A percentile compares a stretch with the other conserved stretches of the same genome.
Conservation (phyloP, 2,329 filamentous ascomycete genomes). For the Ophiocordyceps camponoti-leonardi region DNA sequence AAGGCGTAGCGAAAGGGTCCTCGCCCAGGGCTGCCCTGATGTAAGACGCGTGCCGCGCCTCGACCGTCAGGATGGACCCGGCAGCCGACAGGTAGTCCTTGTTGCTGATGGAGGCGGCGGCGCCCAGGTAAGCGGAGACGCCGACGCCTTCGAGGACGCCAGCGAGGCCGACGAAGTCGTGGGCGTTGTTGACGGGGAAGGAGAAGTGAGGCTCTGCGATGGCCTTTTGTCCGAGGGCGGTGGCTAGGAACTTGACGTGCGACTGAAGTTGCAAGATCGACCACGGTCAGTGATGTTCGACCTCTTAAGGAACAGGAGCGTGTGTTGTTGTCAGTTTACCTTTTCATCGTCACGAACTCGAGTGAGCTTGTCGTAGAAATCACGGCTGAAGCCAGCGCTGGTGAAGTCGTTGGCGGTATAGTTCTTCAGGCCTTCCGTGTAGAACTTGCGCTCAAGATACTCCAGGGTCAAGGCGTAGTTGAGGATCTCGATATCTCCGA, state of each 20-base stretch:
- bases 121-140: constrained; percentile 47
- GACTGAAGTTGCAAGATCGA: background rate
- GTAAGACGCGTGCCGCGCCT: constrained; percentile 46
- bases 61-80: constrained; percentile 44
- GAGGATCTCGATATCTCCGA: constrained; percentile 14
- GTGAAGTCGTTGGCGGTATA: constrained; percentile 36
- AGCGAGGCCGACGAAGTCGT: constrained; percentile 41
- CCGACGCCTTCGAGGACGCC: constrained; percentile 48
- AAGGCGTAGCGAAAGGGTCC: constrained; percentile 38
- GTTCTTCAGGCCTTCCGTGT: constrained; percentile 38
- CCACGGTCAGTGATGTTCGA: background rate
- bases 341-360: constrained; percentile 35
- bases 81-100: constrained; percentile 41
- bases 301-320: too few relatives aligned
- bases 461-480: constrained; percentile 33
- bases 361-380: constrained; percentile 40
- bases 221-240: constrained; percentile 24
- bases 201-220: constrained; percentile 37
- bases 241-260: background rate
- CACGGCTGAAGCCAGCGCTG: constrained; percentile 28
- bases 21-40: constrained; percentile 31
- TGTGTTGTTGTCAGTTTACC: too few relatives aligned
- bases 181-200: constrained; percentile 40
- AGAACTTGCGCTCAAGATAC: constrained; percentile 45
- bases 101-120: constrained; percentile 39